Base-by-base conservation (phyloP, 768 basidiomycete genomes). In the Auricularia sp. region DNA sequence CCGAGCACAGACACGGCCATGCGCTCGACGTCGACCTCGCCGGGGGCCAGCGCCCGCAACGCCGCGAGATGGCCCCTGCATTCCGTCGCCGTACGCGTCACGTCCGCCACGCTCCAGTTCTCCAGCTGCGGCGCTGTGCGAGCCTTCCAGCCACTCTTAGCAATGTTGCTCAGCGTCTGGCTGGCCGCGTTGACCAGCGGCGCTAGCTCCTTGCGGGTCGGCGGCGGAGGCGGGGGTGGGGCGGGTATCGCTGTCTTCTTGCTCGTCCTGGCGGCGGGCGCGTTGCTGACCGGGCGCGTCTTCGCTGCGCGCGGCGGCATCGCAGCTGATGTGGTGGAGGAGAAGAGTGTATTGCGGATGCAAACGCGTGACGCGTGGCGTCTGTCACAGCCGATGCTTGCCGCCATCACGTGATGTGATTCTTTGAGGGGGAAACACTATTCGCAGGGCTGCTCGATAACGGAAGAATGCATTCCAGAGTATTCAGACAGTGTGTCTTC, bases 1-100 rank as follows among this genome's bases (percentile, higher is more conserved):
- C 83, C 87, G 5, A 85, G 71, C 3, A 92, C 75, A 65, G 85
- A 86, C 62, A 80, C 80, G 1, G 87, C 90, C 2, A 88, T 89
- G 44, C 86, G 80, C 74, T 93, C 92, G 4, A 91, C 80, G 67
- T 92, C 86, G 8, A 89, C 16, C 67, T 82, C 81, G 2, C 76
- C 77, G 0, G 80, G 75, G 56, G 73, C 75, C 21, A 82, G 62
- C 37, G 70, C 71, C 62, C 90, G 77, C 54, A 92, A 75, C 2
- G 73, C 68, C 1, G 65, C 65, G 7, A 92, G 71, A 62, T 82
- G 78, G 62, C 76, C 77, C 16, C 76, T 71, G 13, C 58, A 35
- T 6, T 45, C 24, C 6, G 33, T 63, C 14, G n/a, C 47, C 51
- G 39, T 36, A 8, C 36, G 29, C 6, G 24, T 47, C 3, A 34